Evolutionary conservation across 345 rosid species (phyloP), one percentile per base, ranked within the genome.

Genomic region (Balakata baccata): DNA sequence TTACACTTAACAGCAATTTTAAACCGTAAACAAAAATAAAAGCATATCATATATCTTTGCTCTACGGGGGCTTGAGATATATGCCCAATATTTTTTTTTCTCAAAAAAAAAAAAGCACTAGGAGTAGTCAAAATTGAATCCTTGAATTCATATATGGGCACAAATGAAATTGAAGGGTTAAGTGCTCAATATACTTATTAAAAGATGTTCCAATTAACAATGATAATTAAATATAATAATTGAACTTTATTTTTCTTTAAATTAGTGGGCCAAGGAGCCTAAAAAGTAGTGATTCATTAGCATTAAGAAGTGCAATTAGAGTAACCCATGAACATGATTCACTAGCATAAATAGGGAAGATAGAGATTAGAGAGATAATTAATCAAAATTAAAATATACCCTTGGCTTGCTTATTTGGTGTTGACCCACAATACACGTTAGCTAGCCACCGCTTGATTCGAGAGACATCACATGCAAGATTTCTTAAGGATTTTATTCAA

Each of bases 21-120:
- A n/a, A n/a, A n/a, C n/a, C n/a, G n/a, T n/a, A 54, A 45, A 58
- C 0, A 57, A 70, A 3, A 6, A 17, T 6, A 8, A 39, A 51
- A 64, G 16, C 72, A 75, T 38, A 61, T 76, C 76, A 14, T 79
- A 14, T 79, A 79, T 76, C 82, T 79, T 75, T 65, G 71, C 38
- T 73, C 67, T 53, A 70, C 46, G 49, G 67, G 2, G 66, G 49
- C 61, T 65, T 4, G 13, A 66, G 29, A 69, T 80, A 75, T 78
- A 72, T 72, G 71, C 58, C 43, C 34, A 18, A 39, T 43, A 43
- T 43, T 6, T 43, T 4, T 46, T 53, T 37, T 56, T 66, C 37
- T 12, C 6, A n/a, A 71, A 39, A 4, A 57, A 8, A 25, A 51
- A 20, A 13, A 57, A 2, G 68, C 34, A 25, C 47, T 47, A 29